phyloP scores from a whole-genome alignment of 2,329 filamentous ascomycete genomes.

The Helotiales sp. region DNA sequence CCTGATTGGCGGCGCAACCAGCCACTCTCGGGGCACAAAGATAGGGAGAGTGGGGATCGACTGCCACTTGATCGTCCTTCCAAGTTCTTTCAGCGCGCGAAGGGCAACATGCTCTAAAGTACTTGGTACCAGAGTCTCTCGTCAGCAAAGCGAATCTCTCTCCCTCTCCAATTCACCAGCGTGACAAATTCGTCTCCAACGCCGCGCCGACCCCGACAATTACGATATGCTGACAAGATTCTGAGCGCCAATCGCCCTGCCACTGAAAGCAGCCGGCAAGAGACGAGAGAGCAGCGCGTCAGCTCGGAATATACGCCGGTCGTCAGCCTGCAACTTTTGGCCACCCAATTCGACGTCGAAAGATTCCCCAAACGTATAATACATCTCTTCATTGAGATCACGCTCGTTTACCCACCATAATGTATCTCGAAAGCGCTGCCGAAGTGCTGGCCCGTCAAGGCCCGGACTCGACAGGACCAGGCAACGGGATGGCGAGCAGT shows the following conservation, averaged over 20 bases:
- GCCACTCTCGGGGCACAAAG: neutral
- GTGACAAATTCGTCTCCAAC: neutral
- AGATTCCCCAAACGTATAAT: neutral
- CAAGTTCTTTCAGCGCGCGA: neutral
- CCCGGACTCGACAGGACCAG: neutral
- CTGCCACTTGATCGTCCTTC: too few species aligned
- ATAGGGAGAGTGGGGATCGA: neutral
- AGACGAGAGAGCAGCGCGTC: slow-evolving; percentile 6
- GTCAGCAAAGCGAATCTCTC: neutral
- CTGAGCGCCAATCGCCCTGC: slow-evolving; percentile 8
- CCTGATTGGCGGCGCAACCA: neutral
- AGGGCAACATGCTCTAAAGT: neutral
- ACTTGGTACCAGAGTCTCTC: neutral
- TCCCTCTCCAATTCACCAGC: neutral
- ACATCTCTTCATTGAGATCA: slow-evolving; percentile 10
- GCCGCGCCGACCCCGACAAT: neutral
- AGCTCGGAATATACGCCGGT: neutral
- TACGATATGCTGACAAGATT: slow-evolving; percentile 1
- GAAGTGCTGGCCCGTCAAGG: neutral
- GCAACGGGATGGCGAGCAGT: neutral
- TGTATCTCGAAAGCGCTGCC: slow-evolving; percentile 12
- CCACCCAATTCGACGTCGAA: neutral
- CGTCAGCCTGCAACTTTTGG: neutral
- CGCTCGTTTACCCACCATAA: slow-evolving; percentile 10
- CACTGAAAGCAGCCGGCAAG: neutral